These are phyloP conservation scores for Kodamaea anthophila DNA, from an alignment of 1,139 yeast genomes.

Conservation along the genomic window DNA sequence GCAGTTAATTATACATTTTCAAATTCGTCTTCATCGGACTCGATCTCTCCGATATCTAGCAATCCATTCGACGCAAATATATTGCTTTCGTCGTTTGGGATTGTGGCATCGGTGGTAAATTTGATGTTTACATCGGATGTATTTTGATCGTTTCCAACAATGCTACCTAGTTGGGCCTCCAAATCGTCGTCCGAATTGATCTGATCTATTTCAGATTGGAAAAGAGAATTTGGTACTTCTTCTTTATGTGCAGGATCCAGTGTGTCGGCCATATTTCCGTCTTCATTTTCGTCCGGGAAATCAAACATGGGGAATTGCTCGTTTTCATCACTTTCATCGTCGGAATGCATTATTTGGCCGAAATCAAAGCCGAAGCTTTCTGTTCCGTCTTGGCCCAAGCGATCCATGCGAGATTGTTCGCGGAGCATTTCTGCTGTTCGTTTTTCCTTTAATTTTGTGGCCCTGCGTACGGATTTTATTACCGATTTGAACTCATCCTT, in stretches of 20 bases:
- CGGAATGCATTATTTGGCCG: conserved; percentile 18
- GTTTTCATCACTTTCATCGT: conserved; percentile 17
- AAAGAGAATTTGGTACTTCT: too few relatives aligned
- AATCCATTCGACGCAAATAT: too few relatives aligned
- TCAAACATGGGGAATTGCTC: conserved; percentile 13
- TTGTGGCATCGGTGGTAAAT: too few relatives aligned
- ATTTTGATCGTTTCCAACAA: not conserved
- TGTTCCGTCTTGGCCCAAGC: conserved; percentile 15
- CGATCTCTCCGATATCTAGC: conserved; percentile 4
- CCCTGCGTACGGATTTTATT: conserved; percentile 28
- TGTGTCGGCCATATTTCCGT: not conserved
- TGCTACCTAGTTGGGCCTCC: conserved; percentile 7
- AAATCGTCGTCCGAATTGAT: conserved; percentile 3
- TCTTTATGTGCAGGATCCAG: too few relatives aligned
- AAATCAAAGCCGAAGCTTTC: conserved; percentile 26
- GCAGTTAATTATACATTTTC: conserved; percentile 10
- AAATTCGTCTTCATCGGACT: conserved; percentile 12
- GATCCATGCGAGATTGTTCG: conserved; percentile 20
- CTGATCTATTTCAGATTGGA: too few relatives aligned
- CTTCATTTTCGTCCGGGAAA: conserved; percentile 7
- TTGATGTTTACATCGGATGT: too few relatives aligned
- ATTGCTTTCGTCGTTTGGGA: too few relatives aligned
- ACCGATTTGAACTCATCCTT: conserved; percentile 32
- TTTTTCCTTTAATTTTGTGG: conserved; percentile 21
- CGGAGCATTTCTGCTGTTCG: conserved; percentile 17